Base-by-base conservation (phyloP, 2,329 filamentous ascomycete species). In the Hypoxylon rubiginosum region DNA sequence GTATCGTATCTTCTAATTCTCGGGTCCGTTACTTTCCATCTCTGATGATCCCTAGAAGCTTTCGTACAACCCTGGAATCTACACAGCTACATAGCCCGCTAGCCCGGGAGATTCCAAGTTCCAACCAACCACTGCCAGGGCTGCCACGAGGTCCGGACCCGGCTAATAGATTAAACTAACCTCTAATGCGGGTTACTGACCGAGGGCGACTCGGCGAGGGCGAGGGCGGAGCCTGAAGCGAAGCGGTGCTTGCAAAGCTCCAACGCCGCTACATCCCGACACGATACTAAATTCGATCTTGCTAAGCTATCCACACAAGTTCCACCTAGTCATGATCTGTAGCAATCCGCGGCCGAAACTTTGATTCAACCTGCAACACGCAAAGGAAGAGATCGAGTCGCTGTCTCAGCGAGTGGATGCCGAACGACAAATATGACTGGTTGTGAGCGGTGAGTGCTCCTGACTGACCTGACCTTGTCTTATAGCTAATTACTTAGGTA, bases 141-240 rank as follows among this genome's bases (percentile, higher is more conserved):
- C 34, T 58, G 57, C 57, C 57, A 61, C 48, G 57, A 65, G 62
- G 59, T 50, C 21, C 53, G 53, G 63, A 11, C 48, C 48, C 58
- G 53, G 53, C 28, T 32, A 26, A 49, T 57, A 58, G 36, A 52
- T 55, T 49, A 19, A 58, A 48, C 34, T 19, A 51, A 50, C 41
- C 48, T 52, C 30, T 24, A 8, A 17, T 39, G 17, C 49, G 46
- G 46, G 17, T n/a, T 11, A 26, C 43, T 43, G 49, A 21, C 28
- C 58, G 24, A 41, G 2, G 32, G 21, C 21, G 21, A 24, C 21
- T 24, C 21, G 21, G 21, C 21, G 21, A 24, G 21, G 21, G 21
- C 21, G 2, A 24, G 21, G 21, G 32, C 41, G 49, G 50, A 48
- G 15, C n/a, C 39, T 39, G 28, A 39, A 53, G 32, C 34, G 45